Evolutionary conservation across 2,329 filamentous ascomycete species (phyloP).

Genomic region (Hansfordia pulvinata): DNA sequence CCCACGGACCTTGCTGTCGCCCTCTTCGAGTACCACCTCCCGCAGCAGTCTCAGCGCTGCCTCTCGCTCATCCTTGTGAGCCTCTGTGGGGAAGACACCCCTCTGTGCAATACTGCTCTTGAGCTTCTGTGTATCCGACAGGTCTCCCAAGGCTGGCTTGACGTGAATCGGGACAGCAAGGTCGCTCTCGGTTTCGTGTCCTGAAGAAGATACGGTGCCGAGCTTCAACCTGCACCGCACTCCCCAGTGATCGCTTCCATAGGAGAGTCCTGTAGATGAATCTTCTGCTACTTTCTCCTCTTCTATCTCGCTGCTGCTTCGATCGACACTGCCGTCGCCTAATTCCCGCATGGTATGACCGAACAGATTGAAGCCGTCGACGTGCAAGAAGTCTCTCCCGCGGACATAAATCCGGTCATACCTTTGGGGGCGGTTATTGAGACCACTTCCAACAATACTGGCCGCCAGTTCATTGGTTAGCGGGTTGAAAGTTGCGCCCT

Average conservation of each 20-base stretch:
- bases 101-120: conserved; percentile 21
- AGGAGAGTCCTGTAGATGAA: conserved; percentile 6
- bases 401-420: conserved; percentile 51
- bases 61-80: conserved; percentile 26
- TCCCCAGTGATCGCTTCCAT: conserved; percentile 46
- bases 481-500: conserved; percentile 53
- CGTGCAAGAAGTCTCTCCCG: conserved; percentile 20
- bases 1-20: conserved; percentile 8
- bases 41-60: conserved; percentile 31
- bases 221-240: conserved; percentile 29
- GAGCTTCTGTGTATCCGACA: conserved; percentile 21
- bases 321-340: conserved; percentile 2
- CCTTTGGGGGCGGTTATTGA: conserved; percentile 44
- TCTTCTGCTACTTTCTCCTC: conserved; percentile 2
- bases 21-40: conserved; percentile 22
- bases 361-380: conserved; percentile 42
- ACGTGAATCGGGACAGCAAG: conserved; percentile 20
- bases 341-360: conserved; percentile 24
- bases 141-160: conserved; percentile 12
- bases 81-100: conserved; percentile 29
- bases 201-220: conserved; percentile 3
- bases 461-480: conserved; percentile 40
- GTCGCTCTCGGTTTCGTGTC: conserved; percentile 9
- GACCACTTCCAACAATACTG: conserved; percentile 28
- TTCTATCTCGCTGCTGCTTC: not conserved